Conservation (phyloP, 1,139 yeast genomes). For the Debaryomyces psychrophilus region DNA sequence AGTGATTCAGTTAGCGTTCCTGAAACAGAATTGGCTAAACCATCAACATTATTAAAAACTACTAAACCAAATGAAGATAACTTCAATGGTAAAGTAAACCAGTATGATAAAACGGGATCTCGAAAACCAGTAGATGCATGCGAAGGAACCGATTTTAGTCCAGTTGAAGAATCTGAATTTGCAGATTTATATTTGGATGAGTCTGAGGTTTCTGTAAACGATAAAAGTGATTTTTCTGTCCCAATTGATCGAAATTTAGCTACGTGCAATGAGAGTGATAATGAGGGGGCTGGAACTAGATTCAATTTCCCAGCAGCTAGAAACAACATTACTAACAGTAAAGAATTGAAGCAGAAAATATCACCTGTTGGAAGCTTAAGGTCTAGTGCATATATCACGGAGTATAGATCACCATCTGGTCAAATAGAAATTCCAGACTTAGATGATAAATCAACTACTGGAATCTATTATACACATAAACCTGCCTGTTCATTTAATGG, state of each 20-base stretch:
- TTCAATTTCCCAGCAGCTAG: constrained; percentile 45
- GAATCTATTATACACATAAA: constrained; percentile 25
- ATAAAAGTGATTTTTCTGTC: not conserved
- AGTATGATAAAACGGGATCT: too few species aligned
- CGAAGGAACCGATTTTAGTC: not conserved
- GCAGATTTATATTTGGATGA: constrained; percentile 3
- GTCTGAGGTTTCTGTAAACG: constrained; percentile 2
- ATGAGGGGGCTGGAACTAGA: constrained; percentile 38
- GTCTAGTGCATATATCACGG: constrained; percentile 25
- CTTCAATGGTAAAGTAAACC: not conserved
- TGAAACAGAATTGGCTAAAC: not conserved
- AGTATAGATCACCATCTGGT: constrained; percentile 34
- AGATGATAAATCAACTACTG: constrained; percentile 25
- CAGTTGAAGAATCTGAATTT: not conserved
- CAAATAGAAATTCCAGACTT: constrained; percentile 51
- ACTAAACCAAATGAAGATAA: not conserved
- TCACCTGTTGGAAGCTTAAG: constrained; percentile 18
- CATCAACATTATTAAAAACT: not conserved
- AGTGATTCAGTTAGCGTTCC: not conserved
- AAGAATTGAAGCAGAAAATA: constrained; percentile 23
- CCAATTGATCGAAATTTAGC: not conserved
- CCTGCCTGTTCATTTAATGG: constrained; percentile 31
- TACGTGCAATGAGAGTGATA: constrained; percentile 23
- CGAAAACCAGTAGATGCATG: not conserved
- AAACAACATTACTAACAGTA: constrained; percentile 38